Evolutionary conservation across 495 filamentous ascomycete species (phyloP).

Genomic region (Collariella sp.): DNA sequence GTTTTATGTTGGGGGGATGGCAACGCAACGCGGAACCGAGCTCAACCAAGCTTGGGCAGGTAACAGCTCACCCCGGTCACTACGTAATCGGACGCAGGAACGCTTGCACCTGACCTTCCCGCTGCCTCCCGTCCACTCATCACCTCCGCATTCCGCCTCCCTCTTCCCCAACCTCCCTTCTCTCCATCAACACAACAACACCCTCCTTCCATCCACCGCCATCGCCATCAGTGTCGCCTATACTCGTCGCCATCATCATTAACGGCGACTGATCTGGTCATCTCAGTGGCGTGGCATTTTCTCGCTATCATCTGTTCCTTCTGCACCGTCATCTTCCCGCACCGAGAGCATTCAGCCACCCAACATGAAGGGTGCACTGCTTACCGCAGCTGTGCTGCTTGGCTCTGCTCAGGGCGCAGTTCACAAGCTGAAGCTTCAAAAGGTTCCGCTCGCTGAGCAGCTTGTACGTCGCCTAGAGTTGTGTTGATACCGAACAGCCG

Average conservation of each 20-base stretch:
- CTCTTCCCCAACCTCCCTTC: conserved; percentile 2
- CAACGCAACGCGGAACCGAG: not conserved
- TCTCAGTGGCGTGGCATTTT: not conserved
- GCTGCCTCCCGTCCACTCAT: no score
- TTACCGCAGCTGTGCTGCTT: conserved; percentile 73
- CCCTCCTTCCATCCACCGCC: not conserved
- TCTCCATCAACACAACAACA: not conserved
- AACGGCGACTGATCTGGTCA: not conserved
- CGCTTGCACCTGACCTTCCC: conserved; percentile 6
- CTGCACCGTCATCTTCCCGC: not conserved
- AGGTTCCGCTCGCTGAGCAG: conserved; percentile 86
- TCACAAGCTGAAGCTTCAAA: conserved; percentile 94
- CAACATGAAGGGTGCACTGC: conserved; percentile 73
- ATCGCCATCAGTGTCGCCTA: not conserved
- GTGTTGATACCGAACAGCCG: not conserved
- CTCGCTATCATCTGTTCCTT: not conserved
- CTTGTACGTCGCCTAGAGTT: conserved; percentile 52
- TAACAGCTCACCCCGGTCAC: not conserved
- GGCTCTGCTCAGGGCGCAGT: conserved; percentile 73
- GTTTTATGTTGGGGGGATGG: not conserved
- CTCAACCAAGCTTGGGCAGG: not conserved
- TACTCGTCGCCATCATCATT: not conserved
- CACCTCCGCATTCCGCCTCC: not conserved
- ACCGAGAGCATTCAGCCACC: conserved; percentile 14
- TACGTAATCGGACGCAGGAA: conserved; percentile 15